phyloP scores from a whole-genome alignment of 164 flowering plant species.

The Warburgia ugandensis region DNA sequence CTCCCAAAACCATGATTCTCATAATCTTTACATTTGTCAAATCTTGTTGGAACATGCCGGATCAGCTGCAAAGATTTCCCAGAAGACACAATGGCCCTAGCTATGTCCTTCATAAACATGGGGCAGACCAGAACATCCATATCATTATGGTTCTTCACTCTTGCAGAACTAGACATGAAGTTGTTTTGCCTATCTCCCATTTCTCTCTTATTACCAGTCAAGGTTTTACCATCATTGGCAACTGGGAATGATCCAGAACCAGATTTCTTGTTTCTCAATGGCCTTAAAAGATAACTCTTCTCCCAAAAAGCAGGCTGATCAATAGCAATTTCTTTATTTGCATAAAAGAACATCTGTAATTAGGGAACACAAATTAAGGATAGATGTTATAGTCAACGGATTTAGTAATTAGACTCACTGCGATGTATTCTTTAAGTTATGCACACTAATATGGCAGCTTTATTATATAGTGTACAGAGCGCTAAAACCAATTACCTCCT shows the following conservation, averaged over 20 bases:
- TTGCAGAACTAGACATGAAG: conserved; percentile 19
- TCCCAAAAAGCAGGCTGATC: conserved; percentile 89
- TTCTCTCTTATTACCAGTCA: conserved; percentile 22
- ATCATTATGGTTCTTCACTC: conserved; percentile 32
- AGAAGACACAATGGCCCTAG: conserved; percentile 76
- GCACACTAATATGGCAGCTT: no score
- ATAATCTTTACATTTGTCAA: conserved; percentile 14
- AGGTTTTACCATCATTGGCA: conserved; percentile 13
- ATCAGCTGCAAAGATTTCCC: conserved; percentile 95
- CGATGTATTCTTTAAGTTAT: no score
- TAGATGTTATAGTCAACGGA: no score
- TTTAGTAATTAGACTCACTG: no score
- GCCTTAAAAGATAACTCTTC: conserved; percentile 68
- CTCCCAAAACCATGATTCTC: conserved; percentile 17
- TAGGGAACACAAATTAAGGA: conserved; percentile 1
- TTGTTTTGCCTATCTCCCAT: conserved; percentile 24
- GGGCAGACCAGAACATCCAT: conserved; percentile 50
- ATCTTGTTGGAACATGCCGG: conserved; percentile 39
- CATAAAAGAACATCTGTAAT: conserved; percentile 79
- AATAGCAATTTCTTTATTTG: conserved; percentile 53
- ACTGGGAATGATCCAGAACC: conserved; percentile 19
- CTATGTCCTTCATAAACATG: conserved; percentile 65
- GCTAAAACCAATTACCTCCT: conserved; percentile 59
- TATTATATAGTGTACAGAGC: background rate
- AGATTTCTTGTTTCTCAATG: conserved; percentile 16